These are phyloP conservation scores for Dendrobium officinale DNA, from an alignment of 106 monocot genomes.

Conservation along the genomic window DNA sequence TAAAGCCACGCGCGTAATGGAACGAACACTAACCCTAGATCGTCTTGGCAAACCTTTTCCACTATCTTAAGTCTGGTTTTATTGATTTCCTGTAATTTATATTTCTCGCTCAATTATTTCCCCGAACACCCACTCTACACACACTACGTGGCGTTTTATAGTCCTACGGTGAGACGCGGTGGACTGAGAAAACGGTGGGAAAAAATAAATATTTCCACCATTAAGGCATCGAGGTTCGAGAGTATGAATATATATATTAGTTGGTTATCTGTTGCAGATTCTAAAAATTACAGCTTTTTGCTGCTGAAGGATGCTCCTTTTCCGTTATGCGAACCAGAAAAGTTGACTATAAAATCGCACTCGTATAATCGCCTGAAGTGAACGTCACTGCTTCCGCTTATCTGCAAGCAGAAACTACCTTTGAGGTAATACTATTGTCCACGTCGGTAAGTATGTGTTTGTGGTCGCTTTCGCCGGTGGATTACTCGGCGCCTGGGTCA, in stretches of 20 bases:
- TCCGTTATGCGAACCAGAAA: not conserved
- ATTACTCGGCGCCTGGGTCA: too few species aligned
- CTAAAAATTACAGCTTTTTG: not conserved
- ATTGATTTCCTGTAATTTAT: not conserved
- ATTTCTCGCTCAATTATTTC: not conserved
- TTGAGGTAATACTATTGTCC: not conserved
- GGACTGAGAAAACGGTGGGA: not conserved
- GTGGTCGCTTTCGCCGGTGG: not conserved
- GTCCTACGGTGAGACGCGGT: not conserved
- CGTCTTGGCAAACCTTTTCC: not conserved
- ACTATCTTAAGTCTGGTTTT: not conserved
- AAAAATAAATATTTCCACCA: not conserved
- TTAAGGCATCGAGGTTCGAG: not conserved
- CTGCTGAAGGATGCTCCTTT: not conserved
- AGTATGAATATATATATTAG: too few species aligned
- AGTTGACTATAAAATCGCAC: not conserved
- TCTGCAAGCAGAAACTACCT: not conserved
- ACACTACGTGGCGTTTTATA: not conserved
- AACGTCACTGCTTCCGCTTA: not conserved
- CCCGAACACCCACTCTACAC: not conserved
- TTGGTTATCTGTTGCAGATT: not conserved
- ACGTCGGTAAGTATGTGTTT: not conserved
- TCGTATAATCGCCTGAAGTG: not conserved
- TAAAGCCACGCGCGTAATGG: not conserved
- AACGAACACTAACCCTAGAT: constrained; percentile 3